Evolutionary conservation across 164 flowering plant species (phyloP).

Genomic region (Berberis thunbergii): DNA sequence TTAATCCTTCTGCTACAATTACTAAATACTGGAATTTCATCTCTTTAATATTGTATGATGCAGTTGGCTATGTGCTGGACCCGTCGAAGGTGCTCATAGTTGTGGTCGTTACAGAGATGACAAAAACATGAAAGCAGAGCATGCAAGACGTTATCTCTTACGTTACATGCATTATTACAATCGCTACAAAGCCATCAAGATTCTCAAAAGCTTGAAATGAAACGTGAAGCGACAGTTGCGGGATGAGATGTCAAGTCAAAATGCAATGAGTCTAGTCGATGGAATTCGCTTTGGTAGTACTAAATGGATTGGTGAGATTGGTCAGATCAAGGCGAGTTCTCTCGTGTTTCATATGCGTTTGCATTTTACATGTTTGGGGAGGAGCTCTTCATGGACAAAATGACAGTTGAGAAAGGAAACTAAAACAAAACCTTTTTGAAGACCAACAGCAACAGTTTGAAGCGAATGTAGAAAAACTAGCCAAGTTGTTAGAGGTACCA

Average conservation of each 20-base stretch:
- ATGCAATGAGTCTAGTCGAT: conserved; percentile 20
- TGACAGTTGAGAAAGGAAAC: conserved; percentile 29
- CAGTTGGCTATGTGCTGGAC: conserved; percentile 62
- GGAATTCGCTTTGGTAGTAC: conserved; percentile 36
- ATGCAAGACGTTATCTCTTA: conserved; percentile 33
- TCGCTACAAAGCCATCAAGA: conserved; percentile 50
- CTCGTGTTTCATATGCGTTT: conserved; percentile 48
- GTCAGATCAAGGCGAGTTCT: conserved; percentile 50
- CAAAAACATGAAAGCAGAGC: conserved; percentile 20
- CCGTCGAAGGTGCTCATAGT: conserved; percentile 44
- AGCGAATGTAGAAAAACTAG: conserved; percentile 44
- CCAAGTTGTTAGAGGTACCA: conserved; percentile 35
- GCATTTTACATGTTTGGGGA: conserved; percentile 59
- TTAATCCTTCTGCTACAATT: too few species aligned
- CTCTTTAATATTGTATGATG: background rate
- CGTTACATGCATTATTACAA: conserved; percentile 52
- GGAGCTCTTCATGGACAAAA: conserved; percentile 39
- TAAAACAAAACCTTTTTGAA: conserved; percentile 47
- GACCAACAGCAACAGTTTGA: conserved; percentile 59
- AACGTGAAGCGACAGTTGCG: conserved; percentile 29
- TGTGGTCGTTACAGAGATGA: conserved; percentile 50
- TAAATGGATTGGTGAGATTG: conserved; percentile 39
- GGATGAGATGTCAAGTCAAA: conserved; percentile 23
- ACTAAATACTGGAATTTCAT: background rate
- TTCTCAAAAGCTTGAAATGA: conserved; percentile 41